phyloP scores from a whole-genome alignment of 2,329 filamentous ascomycete species.

The Ceratocystis destructans region DNA sequence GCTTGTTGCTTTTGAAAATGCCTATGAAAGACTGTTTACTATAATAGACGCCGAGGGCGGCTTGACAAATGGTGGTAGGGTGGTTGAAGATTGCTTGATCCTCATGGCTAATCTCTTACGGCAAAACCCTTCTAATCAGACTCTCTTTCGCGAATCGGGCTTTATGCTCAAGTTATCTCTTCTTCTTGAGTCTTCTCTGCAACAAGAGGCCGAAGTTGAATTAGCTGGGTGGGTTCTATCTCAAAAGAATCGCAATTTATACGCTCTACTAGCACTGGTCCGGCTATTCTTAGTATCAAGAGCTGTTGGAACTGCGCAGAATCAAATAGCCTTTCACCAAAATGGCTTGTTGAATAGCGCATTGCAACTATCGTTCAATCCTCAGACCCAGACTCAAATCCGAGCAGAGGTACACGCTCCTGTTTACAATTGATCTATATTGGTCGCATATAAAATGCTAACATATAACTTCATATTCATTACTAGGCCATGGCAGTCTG shows the following conservation, averaged over 20 bases:
- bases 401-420: conserved; percentile 53
- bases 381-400: conserved; percentile 57
- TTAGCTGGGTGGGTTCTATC: conserved; percentile 61
- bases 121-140: conserved; percentile 82
- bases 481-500: conserved; percentile 63
- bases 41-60: conserved; percentile 74
- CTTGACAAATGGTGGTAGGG: conserved; percentile 65
- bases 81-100: conserved; percentile 86
- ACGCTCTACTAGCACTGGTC: conserved; percentile 75
- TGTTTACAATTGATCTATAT: neutral
- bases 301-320: conserved; percentile 65
- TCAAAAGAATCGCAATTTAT: conserved; percentile 78
- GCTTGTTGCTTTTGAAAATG: conserved; percentile 86
- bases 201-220: conserved; percentile 36
- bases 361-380: conserved; percentile 69
- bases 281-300: conserved; percentile 73
- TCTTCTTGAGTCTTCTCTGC: conserved; percentile 47
- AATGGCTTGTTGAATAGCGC: conserved; percentile 67
- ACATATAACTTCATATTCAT: conserved; percentile 1
- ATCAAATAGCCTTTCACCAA: conserved; percentile 76
- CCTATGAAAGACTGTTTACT: conserved; percentile 73
- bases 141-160: conserved; percentile 81
- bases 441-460: neutral
- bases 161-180: conserved; percentile 59
- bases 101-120: conserved; percentile 78